Evolutionary conservation across 805 yeast species (phyloP), one percentile per base, ranked within the genome.

Genomic region (Metschnikowia aberdeeniae): DNA sequence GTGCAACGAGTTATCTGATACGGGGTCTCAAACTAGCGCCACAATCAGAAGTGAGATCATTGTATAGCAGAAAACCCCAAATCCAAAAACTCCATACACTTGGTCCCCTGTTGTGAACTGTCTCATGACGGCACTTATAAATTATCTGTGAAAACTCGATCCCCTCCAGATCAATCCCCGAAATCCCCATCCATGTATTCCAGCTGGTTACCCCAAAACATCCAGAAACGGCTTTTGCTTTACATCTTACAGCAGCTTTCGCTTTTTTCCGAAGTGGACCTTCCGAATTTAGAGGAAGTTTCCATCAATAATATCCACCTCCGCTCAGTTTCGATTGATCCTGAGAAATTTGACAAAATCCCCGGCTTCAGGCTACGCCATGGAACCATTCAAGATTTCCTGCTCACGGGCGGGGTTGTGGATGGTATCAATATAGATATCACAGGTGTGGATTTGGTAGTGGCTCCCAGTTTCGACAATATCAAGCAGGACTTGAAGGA

Each of bases 161-260:
- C n/a, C 32, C 34, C 40, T 27, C 14, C 11, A 27, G 13, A 29
- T 19, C 20, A 29, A n/a, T 24, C 30, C 22, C 36, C 9, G 12
- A 22, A n/a, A 31, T 22, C 29, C 35, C 19, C 24, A 12, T 11
- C 19, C 30, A 53, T 53, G 55, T 52, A 50, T 36, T 45, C 51
- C 43, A 45, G 34, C 33, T 88, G 96, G 95, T 75, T 87, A 63
- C 92, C 95, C 6, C 92, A 84, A 61, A 86, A 85, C 63, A 73
- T 90, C 34, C 96, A 89, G 58, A 85, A 86, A 65, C 72, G 95
- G 55, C 76, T 89, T 32, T 76, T 90, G 35, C 79, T 86, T 35
- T 89, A 88, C 62, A 79, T 89, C 4, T 75, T 90, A 22, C 87
- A 86, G 60, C 92, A 88, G 63, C 77, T 89, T 36, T 81, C 90